A percentile compares a stretch with the other conserved stretches of the same genome.
phyloP scores from a whole-genome alignment of 371 early-diverging fungal species.

The Thermomucor indicae-seudaticae region DNA sequence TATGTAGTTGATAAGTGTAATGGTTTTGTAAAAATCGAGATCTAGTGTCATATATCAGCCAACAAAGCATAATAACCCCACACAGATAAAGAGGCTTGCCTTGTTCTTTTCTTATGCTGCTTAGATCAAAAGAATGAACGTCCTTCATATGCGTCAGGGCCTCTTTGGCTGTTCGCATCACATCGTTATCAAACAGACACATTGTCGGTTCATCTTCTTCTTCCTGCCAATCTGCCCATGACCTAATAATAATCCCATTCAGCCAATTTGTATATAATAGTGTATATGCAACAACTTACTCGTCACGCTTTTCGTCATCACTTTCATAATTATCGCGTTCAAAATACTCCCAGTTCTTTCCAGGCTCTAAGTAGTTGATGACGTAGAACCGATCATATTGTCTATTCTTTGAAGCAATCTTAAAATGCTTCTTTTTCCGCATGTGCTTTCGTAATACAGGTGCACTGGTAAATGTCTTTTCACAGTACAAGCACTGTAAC shows the following conservation, averaged over 20 bases:
- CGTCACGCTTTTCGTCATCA: constrained; percentile 68
- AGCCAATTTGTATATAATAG: neutral
- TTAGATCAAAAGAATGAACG: constrained; percentile 75
- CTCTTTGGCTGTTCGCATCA: constrained; percentile 59
- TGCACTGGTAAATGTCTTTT: constrained; percentile 85
- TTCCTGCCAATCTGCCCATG: constrained; percentile 86
- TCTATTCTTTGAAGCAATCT: constrained; percentile 85
- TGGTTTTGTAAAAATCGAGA: constrained; percentile 81
- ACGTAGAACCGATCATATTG: constrained; percentile 94
- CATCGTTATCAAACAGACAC: constrained; percentile 74
- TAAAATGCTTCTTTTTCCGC: constrained; percentile 98
- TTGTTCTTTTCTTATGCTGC: constrained; percentile 44
- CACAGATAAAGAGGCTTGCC: too few relatives aligned
- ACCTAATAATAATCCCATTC: constrained; percentile 18
- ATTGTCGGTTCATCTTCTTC: constrained; percentile 61
- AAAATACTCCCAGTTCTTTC: constrained; percentile 88
- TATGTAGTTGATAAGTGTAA: constrained; percentile 86
- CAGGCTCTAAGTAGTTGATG: constrained; percentile 92
- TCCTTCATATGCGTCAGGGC: constrained; percentile 71
- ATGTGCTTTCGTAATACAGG: constrained; percentile 93
- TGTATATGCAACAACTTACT: constrained; percentile 30
- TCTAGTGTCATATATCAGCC: constrained; percentile 15
- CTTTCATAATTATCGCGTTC: constrained; percentile 78
- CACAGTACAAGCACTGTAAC: constrained; percentile 92
- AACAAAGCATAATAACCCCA: constrained; percentile 22